Conservation (phyloP, 2,329 filamentous ascomycete species). For the Blastomyces parvus region DNA sequence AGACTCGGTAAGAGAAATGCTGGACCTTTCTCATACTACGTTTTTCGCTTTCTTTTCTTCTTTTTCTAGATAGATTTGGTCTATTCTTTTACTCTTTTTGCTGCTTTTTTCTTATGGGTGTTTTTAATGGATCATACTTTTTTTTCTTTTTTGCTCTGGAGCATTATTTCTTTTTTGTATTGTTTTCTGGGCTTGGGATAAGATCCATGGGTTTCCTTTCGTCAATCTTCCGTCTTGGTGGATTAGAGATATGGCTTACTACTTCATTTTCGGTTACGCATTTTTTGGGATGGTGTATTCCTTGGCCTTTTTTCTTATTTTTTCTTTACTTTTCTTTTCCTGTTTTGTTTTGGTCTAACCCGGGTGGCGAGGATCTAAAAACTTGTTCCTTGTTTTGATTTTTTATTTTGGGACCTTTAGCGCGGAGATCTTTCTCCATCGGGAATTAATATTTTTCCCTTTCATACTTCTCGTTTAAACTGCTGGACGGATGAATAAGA, state of each 20-base stretch:
- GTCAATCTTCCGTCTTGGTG: background rate
- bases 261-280: background rate
- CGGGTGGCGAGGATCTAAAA: background rate
- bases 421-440: background rate
- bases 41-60: background rate
- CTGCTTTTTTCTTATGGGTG: background rate
- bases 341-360: background rate
- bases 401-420: background rate
- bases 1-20: constrained; percentile 5
- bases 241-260: background rate
- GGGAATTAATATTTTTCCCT: background rate
- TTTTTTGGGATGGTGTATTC: background rate
- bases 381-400: background rate
- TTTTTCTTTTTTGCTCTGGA: background rate
- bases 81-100: background rate
- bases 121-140: constrained; percentile 1
- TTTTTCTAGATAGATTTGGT: background rate
- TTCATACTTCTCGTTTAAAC: background rate
- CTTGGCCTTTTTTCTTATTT: background rate
- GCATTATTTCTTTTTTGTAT: background rate
- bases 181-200: background rate
- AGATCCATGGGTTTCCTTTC: background rate
- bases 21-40: background rate
- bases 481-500: background rate
- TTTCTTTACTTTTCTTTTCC: background rate